These are phyloP conservation scores for Cardamine resedifolia DNA, from an alignment of 345 rosid genomes.

Conservation along the genomic window DNA sequence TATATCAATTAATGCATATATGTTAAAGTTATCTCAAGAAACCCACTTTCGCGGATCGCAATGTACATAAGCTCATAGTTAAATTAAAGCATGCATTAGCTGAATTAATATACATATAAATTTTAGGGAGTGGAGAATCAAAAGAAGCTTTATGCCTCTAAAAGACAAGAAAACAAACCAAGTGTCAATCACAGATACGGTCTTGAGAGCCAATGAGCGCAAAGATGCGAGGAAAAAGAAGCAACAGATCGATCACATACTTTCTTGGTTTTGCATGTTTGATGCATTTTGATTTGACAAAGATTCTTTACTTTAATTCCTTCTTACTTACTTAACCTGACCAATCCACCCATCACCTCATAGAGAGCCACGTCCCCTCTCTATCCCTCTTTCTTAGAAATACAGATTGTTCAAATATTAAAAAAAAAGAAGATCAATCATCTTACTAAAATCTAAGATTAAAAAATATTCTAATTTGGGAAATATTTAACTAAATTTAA, in stretches of 20 bases:
- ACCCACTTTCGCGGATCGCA: conserved; percentile 6
- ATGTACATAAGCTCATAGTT: background rate
- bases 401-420: background rate
- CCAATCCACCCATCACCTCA: background rate
- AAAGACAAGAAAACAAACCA: conserved; percentile 22
- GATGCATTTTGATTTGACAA: conserved; percentile 34
- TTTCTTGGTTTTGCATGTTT: conserved; percentile 25
- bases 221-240: conserved; percentile 28
- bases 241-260: conserved; percentile 30
- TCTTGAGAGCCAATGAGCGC: conserved; percentile 33
- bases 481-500: background rate
- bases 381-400: background rate
- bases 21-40: conserved; percentile 14
- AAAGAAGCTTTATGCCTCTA: conserved; percentile 21
- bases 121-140: conserved; percentile 31
- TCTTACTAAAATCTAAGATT: background rate
- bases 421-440: background rate
- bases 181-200: conserved; percentile 39
- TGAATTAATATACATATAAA: conserved; percentile 10
- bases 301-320: conserved; percentile 18
- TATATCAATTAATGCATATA: background rate
- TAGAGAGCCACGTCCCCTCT: background rate
- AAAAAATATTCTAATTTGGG: background rate
- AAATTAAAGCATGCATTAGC: conserved; percentile 12
- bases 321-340: conserved; percentile 29